These are phyloP conservation scores for Geotrichum restrictum DNA, from an alignment of 1,139 yeast genomes.

Conservation along the genomic window DNA sequence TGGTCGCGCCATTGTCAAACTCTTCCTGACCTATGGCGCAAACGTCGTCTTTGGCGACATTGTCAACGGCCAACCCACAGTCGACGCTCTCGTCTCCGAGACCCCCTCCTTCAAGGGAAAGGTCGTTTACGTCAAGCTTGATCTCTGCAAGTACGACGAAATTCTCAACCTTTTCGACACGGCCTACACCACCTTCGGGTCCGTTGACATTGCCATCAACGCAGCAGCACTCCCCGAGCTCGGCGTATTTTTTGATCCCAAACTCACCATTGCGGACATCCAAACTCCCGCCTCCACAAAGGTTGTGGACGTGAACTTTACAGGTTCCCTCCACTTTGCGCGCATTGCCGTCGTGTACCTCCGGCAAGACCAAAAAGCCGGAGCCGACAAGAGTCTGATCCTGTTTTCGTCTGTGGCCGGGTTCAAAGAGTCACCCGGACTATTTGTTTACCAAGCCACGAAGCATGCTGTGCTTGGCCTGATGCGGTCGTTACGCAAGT, in stretches of 20 bases:
- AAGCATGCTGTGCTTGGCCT: not conserved
- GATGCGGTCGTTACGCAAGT: not conserved
- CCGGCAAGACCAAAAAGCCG: not conserved
- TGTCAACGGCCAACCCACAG: not conserved
- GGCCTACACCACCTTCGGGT: not conserved
- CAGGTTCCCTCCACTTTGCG: not conserved
- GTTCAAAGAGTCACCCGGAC: not conserved
- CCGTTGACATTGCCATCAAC: conserved; percentile 1
- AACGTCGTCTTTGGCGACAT: not conserved
- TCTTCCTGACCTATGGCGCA: not conserved
- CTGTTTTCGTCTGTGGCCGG: not conserved
- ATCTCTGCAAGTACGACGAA: not conserved
- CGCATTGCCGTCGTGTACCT: not conserved
- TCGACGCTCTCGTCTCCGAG: not conserved
- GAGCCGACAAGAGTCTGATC: not conserved
- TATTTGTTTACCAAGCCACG: not conserved
- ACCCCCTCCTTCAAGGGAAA: not conserved
- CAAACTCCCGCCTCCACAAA: not conserved
- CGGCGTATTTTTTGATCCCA: not conserved
- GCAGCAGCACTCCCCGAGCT: not conserved
- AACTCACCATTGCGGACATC: not conserved
- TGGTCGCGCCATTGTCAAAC: not conserved
- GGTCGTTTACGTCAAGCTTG: not conserved
- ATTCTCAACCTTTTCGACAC: not conserved
- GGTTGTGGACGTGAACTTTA: not conserved